phyloP scores from a whole-genome alignment of 1,284 basidiomycete species.

The Leccinum brunneo-olivaceum region DNA sequence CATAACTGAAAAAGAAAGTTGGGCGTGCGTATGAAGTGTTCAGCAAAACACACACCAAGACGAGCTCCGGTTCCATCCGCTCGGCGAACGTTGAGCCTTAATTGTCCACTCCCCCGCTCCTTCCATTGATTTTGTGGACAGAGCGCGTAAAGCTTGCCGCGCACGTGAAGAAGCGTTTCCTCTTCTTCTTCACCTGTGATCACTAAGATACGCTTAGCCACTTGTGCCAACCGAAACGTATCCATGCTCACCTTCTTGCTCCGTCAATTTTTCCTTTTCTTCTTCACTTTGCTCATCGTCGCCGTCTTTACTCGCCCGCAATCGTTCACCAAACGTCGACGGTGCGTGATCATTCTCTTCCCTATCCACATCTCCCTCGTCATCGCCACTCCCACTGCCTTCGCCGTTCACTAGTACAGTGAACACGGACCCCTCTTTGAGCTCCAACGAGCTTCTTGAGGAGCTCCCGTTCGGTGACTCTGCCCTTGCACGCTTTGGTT shows the following conservation, averaged over 20 bases:
- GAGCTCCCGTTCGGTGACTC: constrained; percentile 41
- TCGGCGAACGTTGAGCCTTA: constrained; percentile 76
- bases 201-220: constrained; percentile 40
- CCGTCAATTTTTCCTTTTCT: constrained; percentile 38
- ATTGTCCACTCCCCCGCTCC: constrained; percentile 78
- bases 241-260: constrained; percentile 57
- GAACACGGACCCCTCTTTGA: constrained; percentile 20
- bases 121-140: constrained; percentile 69
- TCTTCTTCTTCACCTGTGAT: constrained; percentile 92
- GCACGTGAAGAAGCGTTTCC: constrained; percentile 75
- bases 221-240: not conserved
- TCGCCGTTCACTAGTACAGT: constrained; percentile 20
- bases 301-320: constrained; percentile 51
- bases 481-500: constrained; percentile 46
- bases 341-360: constrained; percentile 32
- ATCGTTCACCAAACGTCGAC: constrained; percentile 51
- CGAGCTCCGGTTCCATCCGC: constrained; percentile 67
- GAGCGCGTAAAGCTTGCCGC: constrained; percentile 80
- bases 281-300: constrained; percentile 49
- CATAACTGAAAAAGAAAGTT: constrained; percentile 63
- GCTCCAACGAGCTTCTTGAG: constrained; percentile 40
- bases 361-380: constrained; percentile 35
- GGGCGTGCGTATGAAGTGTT: constrained; percentile 3
- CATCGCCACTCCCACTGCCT: constrained; percentile 30
- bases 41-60: constrained; percentile 46